Conservation (phyloP, 331 rosid genomes). For the Prunus yedoensis region DNA sequence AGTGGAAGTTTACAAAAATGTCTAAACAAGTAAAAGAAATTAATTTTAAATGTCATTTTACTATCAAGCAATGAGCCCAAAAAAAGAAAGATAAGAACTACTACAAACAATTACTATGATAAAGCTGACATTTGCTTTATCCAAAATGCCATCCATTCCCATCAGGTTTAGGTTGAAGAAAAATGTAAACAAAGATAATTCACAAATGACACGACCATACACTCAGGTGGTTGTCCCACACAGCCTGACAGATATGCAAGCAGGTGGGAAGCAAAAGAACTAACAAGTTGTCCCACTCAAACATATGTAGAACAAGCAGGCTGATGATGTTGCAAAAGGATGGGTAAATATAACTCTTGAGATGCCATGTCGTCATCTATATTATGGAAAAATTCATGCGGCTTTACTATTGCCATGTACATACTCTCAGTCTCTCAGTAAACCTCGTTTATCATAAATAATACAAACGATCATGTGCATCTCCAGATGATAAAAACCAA, state of each 20-base stretch:
- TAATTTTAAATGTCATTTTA: background rate
- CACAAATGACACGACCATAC: background rate
- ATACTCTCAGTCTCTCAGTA: background rate
- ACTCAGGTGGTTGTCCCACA: background rate
- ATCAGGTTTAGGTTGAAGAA: background rate
- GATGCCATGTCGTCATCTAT: background rate
- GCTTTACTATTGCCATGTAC: background rate
- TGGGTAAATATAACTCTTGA: background rate
- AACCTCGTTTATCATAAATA: background rate
- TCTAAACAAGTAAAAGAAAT: background rate
- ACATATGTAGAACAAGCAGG: background rate
- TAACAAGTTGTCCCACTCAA: background rate
- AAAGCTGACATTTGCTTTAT: background rate
- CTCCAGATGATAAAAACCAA: background rate
- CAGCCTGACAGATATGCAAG: background rate
- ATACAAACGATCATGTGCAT: background rate
- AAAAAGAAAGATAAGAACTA: background rate
- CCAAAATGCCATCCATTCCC: background rate
- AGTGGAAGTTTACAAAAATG: slow-evolving; percentile 12
- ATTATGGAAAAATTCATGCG: background rate
- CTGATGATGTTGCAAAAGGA: background rate
- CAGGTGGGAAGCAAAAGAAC: background rate
- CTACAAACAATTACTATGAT: background rate
- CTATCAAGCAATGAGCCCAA: background rate
- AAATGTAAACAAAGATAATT: background rate